Percentiles rank a stretch among this genome's conserved stretches.
These are phyloP conservation scores for Chenopodium berlandieri DNA, from an alignment of 148 eudicot genomes.

Conservation along the genomic window DNA sequence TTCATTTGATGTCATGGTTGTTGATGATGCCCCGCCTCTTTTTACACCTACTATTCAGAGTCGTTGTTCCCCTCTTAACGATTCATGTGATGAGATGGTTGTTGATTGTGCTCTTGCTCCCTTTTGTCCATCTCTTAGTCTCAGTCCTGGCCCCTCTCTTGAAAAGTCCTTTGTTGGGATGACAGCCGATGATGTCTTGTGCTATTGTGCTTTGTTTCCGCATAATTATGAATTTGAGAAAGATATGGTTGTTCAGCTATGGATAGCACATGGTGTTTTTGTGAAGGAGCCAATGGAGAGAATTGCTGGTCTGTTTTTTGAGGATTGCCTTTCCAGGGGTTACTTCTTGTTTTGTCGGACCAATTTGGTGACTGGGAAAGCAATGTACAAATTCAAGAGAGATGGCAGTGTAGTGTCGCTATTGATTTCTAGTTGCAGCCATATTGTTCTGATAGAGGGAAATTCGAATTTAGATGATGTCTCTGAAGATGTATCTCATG, in stretches of 20 bases:
- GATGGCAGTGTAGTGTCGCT: too few species aligned
- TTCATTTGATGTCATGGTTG: too few species aligned
- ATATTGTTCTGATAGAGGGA: not conserved
- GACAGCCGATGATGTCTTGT: too few species aligned
- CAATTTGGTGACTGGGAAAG: not conserved
- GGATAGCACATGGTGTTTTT: conserved; percentile 13
- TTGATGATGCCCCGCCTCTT: too few species aligned
- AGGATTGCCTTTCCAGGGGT: not conserved
- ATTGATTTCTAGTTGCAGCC: not conserved
- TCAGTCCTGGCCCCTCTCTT: too few species aligned
- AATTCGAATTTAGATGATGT: not conserved
- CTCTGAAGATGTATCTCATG: conserved; percentile 3
- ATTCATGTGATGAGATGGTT: too few species aligned
- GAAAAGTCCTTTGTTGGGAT: too few species aligned
- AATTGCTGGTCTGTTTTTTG: not conserved
- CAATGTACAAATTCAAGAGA: not conserved
- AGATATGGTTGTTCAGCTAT: conserved; percentile 4
- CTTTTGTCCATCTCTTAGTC: too few species aligned
- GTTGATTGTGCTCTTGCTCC: too few species aligned
- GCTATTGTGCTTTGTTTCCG: conserved; percentile 12
- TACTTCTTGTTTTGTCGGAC: not conserved
- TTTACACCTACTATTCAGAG: too few species aligned
- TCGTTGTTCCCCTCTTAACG: too few species aligned
- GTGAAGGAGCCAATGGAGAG: not conserved
- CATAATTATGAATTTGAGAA: conserved; percentile 15